Base-by-base conservation (phyloP, 176 grass and related monocot species). In the Triticum monococcum region DNA sequence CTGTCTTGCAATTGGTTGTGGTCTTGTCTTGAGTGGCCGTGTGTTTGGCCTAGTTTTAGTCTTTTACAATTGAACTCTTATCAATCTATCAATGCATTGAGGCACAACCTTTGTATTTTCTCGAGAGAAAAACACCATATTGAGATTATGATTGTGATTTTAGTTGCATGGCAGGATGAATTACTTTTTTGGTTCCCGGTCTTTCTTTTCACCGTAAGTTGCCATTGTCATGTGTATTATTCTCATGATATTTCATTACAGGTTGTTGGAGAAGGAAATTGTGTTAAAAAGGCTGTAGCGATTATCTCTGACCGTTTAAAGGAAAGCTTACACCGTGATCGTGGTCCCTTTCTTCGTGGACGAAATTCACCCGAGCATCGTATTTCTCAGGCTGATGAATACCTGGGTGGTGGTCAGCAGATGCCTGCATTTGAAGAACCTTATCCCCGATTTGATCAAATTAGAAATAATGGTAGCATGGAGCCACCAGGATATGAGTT, bases 321-420 rank as follows among this genome's bases (percentile, higher is more conserved):
- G 74, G 97, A 98, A 88, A 98, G 96, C 72, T 85, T 98, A 76
- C 96, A 98, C 66, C 89, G 96, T 56, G 96, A 98, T 73, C 93
- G 96, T 79, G 91, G 96, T 79, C 87, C 90, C 68, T 92, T 89
- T 30, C 56, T 59, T 59, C 88, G 90, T 61, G 93, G 89, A 43
- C 86, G 96, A n/a, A 88, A 91, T 92, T 95, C 93, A 60, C 90
- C 93, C 78, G 96, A 98, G 8, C 82, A 77, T 30, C 88, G 90
- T 24, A 69, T 92, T 78, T 85, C 91, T 86, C 85, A 85, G 32
- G 90, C 92, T 25, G 87, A 93, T 79, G 96, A 96, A 77, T 92
- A 89, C 75, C 8, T 88, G 56, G 87, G 71, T 75, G 86, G 83
- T 65, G 79, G 65, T 60, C 93, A 84, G 77, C 81, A 81, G 84